Evolutionary conservation across 345 rosid species (phyloP), one percentile per base, ranked within the genome.

Genomic region (Citrus medica): DNA sequence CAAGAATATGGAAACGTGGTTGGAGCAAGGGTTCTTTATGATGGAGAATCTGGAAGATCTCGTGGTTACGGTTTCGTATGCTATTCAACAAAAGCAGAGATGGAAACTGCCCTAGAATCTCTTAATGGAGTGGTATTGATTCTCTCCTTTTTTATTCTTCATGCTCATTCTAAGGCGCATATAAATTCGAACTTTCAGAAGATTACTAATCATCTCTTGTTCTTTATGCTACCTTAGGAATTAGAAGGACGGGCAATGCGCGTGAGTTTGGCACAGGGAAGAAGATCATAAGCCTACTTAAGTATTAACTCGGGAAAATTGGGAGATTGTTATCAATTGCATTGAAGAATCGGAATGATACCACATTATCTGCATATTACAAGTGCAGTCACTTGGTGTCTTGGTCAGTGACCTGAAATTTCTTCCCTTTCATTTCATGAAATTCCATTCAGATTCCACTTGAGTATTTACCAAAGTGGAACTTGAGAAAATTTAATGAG

Each of bases 11-110:
- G 98, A 27, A 85, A 86, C 27, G 90, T 96, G 40, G 91, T 93
- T 69, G 97, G 95, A 25, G 93, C 98, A 10, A 89, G 97, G 83
- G 98, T 96, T 83, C 84, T 96, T 37, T 91, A 59, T 2, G 97
- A 96, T 63, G 99, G 99, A 46, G 96, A 95, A 77, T 91, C 97
- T 0, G 99, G 99, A 27, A 89, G 86, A 72, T 92, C 99, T 1
- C 81, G 86, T 0, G 99, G 99, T 17, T 93, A 92, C 35, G 98
- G 98, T 27, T 95, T 95, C 21, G 95, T 95, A 0, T 84, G 90
- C 85, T 93, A 85, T 82, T 67, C 90, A 5, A 85, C 97, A 9
- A 79, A 82, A 85, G 74, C 76, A 7, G 97, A 90, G 83, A 92
- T 95, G 99, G 95, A 95, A 37, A 73, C 90, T 8, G 99, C 98